Evolutionary conservation across 2,329 filamentous ascomycete species (phyloP), one percentile per base, ranked within the genome.

Genomic region (Colletotrichum kahawae): DNA sequence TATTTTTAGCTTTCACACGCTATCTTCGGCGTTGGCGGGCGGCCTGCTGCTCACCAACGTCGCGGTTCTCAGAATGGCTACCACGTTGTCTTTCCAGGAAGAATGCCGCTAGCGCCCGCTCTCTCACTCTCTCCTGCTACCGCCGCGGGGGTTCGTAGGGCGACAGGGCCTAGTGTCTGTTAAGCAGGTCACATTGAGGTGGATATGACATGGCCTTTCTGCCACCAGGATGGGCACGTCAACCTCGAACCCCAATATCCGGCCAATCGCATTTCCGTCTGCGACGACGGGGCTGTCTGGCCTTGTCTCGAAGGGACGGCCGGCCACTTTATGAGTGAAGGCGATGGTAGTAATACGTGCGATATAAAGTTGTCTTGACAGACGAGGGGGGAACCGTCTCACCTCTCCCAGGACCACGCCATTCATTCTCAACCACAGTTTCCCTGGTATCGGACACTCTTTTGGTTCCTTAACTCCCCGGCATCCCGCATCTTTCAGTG

Each of bases 1-100:
- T 73, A 73, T 9, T 67, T 68, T 73, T 68, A 75, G 38, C 67
- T 71, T 75, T 74, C 43, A n/a, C 10, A 31, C 38, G 57, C 36
- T 38, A 54, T 38, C 27, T 54, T 24, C 60, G 48, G 67, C 51
- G 10, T 33, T 14, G 48, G 36, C 51, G 18, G 31, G 31, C 24
- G 54, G 29, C 21, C 51, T 33, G 43, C 31, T 27, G 24, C 24
- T 27, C 24, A 27, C 24, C n/a, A 48, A 54, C n/a, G 5, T 14
- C 36, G 14, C 16, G 29, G 16, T n/a, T 68, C 34, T n/a, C 24
- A n/a, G 8, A 27, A 31, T 33, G 54, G 34, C 13, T 24, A 38
- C 31, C 27, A n/a, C 51, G 21, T 67, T 67, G 65, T 27, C 43
- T 51, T 16, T 51, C 9, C 67, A 34, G 27, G 29, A n/a, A n/a